Evolutionary conservation across 139 green algal genomes (phyloP).

Genomic region (Micromonas commoda): DNA sequence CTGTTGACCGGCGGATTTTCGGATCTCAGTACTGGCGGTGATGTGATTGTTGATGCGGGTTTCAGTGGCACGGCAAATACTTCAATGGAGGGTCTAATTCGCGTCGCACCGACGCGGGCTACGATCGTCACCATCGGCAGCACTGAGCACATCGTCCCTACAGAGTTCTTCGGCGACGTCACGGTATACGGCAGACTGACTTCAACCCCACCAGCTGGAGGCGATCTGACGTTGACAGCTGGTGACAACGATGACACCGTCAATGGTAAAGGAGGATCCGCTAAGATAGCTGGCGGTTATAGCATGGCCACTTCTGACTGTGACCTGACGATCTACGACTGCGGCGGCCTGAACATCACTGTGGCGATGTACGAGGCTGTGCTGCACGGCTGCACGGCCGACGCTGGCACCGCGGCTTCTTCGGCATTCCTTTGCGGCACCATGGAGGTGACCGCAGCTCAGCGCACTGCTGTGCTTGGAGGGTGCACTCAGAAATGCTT

Average conservation of each 20-base stretch:
- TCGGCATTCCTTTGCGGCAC: not conserved
- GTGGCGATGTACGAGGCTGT: not conserved
- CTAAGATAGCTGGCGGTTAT: too few relatives aligned
- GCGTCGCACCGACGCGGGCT: not conserved
- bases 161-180: too few relatives aligned
- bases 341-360: not conserved
- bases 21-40: not conserved
- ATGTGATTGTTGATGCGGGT: slow-evolving; percentile 21
- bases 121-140: not conserved
- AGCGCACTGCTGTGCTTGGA: not conserved
- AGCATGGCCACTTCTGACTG: too few relatives aligned
- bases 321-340: not conserved
- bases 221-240: too few relatives aligned
- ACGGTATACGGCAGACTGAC: too few relatives aligned
- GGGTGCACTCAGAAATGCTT: slow-evolving; percentile 11
- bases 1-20: not conserved
- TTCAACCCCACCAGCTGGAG: too few relatives aligned
- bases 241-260: too few relatives aligned
- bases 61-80: not conserved
- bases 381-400: not conserved
- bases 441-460: not conserved
- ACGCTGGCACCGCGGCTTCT: too few relatives aligned
- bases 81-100: slow-evolving; percentile 1
- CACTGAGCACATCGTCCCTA: too few relatives aligned
- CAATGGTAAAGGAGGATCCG: too few relatives aligned